Percentiles rank a stretch among this genome's conserved stretches.
phyloP scores from a whole-genome alignment of 1,139 yeast species.

The Lodderomyces pseudojiufengensis region DNA sequence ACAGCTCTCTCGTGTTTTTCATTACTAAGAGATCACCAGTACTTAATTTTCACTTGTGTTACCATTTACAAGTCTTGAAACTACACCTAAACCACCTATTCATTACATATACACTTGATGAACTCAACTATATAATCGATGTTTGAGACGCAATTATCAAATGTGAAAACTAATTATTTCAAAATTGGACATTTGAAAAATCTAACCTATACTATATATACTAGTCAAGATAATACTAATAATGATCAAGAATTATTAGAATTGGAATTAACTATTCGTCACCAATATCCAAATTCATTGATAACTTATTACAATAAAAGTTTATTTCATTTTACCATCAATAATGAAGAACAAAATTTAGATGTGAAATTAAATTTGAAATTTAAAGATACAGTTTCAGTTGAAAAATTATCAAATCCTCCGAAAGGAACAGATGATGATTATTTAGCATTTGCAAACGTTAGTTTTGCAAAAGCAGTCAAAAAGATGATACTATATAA shows the following conservation, averaged over 20 bases:
- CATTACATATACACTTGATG: background rate
- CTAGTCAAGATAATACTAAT: constrained; percentile 18
- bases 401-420: constrained; percentile 22
- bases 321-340: constrained; percentile 53
- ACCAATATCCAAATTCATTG: constrained; percentile 47
- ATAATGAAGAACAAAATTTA: constrained; percentile 21
- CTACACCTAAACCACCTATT: background rate
- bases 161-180: constrained; percentile 36
- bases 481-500: constrained; percentile 51
- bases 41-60: too few relatives aligned
- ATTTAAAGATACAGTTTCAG: constrained; percentile 16
- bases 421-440: constrained; percentile 17
- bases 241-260: constrained; percentile 48
- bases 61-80: background rate
- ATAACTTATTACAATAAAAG: constrained; percentile 60
- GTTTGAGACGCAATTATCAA: constrained; percentile 24
- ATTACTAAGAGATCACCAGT: too few relatives aligned
- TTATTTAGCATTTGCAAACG: constrained; percentile 41
- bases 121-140: constrained; percentile 8
- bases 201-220: constrained; percentile 34
- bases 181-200: constrained; percentile 38
- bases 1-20: too few relatives aligned
- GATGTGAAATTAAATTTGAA: background rate
- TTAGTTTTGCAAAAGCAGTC: constrained; percentile 59
- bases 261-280: constrained; percentile 56